Conservation (phyloP, 441 rosid genomes). For the Populus hybrid region DNA sequence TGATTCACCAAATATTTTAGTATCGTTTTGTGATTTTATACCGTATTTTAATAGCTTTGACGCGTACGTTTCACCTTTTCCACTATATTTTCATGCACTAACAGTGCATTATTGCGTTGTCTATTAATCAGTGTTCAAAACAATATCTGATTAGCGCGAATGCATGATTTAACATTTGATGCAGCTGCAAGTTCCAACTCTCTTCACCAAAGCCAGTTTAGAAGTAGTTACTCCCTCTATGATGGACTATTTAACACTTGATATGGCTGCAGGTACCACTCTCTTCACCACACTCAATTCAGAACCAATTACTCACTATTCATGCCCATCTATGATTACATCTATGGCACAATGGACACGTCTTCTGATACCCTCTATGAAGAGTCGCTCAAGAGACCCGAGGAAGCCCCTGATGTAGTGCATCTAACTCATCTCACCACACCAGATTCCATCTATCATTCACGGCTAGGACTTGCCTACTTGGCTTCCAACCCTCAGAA, state of each 20-base stretch:
- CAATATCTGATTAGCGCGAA: too few relatives aligned
- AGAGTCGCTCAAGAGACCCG: constrained; percentile 24
- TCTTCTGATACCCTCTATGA: constrained; percentile 32
- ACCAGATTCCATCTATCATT: constrained; percentile 44
- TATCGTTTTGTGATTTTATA: too few relatives aligned
- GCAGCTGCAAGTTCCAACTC: too few relatives aligned
- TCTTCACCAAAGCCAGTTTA: too few relatives aligned
- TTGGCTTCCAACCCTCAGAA: constrained; percentile 43
- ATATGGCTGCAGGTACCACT: constrained; percentile 40
- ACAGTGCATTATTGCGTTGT: too few relatives aligned
- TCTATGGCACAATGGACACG: constrained; percentile 45
- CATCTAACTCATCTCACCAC: constrained; percentile 51
- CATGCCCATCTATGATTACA: constrained; percentile 56
- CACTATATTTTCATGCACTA: too few relatives aligned
- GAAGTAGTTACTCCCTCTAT: too few relatives aligned
- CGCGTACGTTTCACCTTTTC: too few relatives aligned
- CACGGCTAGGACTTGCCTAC: constrained; percentile 41
- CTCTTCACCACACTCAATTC: constrained; percentile 65
- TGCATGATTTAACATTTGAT: too few relatives aligned
- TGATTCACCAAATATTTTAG: too few relatives aligned
- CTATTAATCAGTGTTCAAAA: too few relatives aligned
- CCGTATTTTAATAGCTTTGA: too few relatives aligned
- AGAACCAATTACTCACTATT: constrained; percentile 51
- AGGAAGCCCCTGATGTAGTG: constrained; percentile 46
- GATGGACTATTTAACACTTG: background rate